Percentiles rank a stretch among this genome's conserved stretches.
phyloP scores from a whole-genome alignment of 2,329 filamentous ascomycete species.

The Calonectria montana region DNA sequence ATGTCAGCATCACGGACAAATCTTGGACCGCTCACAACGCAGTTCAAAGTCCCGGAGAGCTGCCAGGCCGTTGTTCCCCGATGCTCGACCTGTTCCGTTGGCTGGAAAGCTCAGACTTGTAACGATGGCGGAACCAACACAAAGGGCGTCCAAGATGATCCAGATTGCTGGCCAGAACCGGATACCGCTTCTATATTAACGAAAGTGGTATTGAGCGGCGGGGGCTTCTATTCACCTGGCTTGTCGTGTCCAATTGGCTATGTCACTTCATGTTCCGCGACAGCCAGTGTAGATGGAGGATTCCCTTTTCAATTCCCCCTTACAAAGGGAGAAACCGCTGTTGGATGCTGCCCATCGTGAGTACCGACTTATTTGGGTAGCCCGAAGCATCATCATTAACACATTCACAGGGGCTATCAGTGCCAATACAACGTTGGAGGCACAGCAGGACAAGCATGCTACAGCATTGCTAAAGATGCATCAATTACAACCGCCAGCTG shows the following conservation, averaged over 20 bases:
- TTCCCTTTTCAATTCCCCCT: constrained; percentile 45
- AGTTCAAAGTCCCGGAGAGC: constrained; percentile 31
- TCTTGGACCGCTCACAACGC: constrained; percentile 42
- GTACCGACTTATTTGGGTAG: constrained; percentile 10
- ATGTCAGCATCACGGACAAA: constrained; percentile 8
- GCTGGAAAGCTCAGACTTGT: neutral
- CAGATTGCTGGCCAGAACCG: neutral
- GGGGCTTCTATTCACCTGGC: constrained; percentile 37
- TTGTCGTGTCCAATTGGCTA: constrained; percentile 47
- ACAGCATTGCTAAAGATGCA: constrained; percentile 18
- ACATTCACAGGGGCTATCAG: constrained; percentile 10
- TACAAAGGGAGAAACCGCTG: constrained; percentile 42
- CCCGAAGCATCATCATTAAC: neutral
- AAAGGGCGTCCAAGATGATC: neutral
- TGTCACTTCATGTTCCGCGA: constrained; percentile 45
- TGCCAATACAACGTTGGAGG: neutral
- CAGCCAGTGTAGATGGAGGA: constrained; percentile 31
- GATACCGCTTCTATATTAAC: neutral
- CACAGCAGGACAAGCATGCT: constrained; percentile 17
- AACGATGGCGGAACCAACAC: neutral
- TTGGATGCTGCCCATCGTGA: constrained; percentile 48
- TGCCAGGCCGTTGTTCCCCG: constrained; percentile 32
- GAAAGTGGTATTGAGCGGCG: neutral
- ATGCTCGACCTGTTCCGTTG: constrained; percentile 34
- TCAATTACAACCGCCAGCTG: constrained; percentile 37